Percentiles rank a stretch among this genome's conserved stretches.
Conservation (phyloP, 345 rosid genomes). For the Citrus unshiu region DNA sequence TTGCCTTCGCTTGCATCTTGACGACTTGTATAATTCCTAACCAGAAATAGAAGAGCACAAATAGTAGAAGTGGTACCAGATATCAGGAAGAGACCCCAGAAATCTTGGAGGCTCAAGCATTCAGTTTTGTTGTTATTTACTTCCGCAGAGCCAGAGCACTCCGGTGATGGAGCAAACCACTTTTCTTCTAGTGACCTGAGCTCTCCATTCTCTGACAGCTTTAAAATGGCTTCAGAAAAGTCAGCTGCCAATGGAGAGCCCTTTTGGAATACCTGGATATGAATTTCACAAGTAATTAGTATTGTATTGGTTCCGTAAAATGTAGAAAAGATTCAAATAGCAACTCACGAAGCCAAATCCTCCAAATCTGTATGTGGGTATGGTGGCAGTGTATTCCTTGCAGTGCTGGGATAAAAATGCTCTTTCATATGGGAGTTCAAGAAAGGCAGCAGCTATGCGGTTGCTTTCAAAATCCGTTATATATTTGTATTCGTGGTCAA, state of each 20-base stretch:
- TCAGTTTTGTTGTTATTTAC: background rate
- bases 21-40: conserved; percentile 5
- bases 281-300: too few relatives aligned
- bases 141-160: conserved; percentile 10
- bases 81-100: conserved; percentile 34
- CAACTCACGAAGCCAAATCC: conserved; percentile 62
- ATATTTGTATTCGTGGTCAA: conserved; percentile 21
- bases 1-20: conserved; percentile 2
- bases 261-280: conserved; percentile 33
- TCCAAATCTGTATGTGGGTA: conserved; percentile 38
- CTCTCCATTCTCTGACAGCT: conserved; percentile 32
- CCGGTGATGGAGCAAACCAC: conserved; percentile 17
- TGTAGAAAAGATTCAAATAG: background rate
- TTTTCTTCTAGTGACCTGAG: conserved; percentile 14
- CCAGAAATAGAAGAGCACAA: conserved; percentile 27
- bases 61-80: conserved; percentile 32
- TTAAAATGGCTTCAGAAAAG: conserved; percentile 37
- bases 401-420: conserved; percentile 37
- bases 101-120: conserved; percentile 31
- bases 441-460: conserved; percentile 41
- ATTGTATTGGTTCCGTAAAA: too few relatives aligned
- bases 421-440: conserved; percentile 51
- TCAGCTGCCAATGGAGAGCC: conserved; percentile 40
- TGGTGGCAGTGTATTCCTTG: conserved; percentile 26
- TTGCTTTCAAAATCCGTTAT: conserved; percentile 19